phyloP scores from a whole-genome alignment of 2,329 filamentous ascomycete genomes.

The Parastagonospora avenae region DNA sequence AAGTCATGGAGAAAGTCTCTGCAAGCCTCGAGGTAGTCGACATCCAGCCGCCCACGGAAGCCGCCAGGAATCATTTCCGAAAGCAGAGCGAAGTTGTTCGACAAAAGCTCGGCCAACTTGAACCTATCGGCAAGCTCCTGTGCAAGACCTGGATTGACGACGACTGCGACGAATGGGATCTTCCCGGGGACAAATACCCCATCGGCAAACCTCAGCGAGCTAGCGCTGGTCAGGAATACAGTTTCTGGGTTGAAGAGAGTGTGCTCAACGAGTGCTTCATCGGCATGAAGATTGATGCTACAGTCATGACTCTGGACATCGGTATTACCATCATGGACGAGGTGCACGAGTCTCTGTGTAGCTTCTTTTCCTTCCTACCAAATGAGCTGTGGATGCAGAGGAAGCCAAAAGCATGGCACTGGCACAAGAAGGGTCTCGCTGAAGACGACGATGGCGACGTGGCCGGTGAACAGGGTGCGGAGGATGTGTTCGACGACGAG shows the following conservation, averaged over 20 bases:
- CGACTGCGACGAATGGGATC: constrained; percentile 44
- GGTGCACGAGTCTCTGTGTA: constrained; percentile 47
- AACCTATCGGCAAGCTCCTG: constrained; percentile 59
- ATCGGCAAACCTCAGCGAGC: constrained; percentile 22
- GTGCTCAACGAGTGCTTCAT: constrained; percentile 62
- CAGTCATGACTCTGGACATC: constrained; percentile 27
- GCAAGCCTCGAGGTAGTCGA: constrained; percentile 50
- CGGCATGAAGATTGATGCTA: constrained; percentile 58
- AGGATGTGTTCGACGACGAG: constrained; percentile 24
- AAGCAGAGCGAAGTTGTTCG: constrained; percentile 36
- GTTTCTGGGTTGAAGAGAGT: constrained; percentile 71
- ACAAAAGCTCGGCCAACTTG: constrained; percentile 50
- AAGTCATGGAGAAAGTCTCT: constrained; percentile 24
- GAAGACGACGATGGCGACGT: constrained; percentile 20
- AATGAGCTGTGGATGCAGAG: constrained; percentile 49
- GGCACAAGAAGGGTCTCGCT: constrained; percentile 26
- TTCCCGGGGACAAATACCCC: constrained; percentile 39
- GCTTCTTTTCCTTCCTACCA: constrained; percentile 51
- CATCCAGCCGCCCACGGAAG: constrained; percentile 55
- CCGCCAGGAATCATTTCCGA: constrained; percentile 54
- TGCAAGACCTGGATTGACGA: constrained; percentile 58
- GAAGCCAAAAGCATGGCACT: constrained; percentile 34
- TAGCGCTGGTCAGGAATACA: constrained; percentile 48
- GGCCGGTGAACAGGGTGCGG: constrained; percentile 13
- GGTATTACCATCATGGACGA: constrained; percentile 45